These are phyloP conservation scores for Draba incana DNA, from an alignment of 345 rosid species.

Conservation along the genomic window DNA sequence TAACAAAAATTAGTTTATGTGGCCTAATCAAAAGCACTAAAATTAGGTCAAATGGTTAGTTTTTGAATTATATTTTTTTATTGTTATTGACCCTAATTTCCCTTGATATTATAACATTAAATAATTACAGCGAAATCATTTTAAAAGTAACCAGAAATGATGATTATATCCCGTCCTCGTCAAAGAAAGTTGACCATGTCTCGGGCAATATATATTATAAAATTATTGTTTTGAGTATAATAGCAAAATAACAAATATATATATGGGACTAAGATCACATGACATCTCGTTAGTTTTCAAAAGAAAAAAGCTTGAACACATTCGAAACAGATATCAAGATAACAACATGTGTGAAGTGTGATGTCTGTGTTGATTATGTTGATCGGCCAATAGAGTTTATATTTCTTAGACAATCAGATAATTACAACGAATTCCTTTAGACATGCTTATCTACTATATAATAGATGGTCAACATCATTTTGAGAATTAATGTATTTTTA, in stretches of 20 bases:
- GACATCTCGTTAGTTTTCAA: background rate
- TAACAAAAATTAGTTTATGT: too few species aligned
- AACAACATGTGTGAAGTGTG: too few species aligned
- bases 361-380: constrained; percentile 3
- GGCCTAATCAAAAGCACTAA: too few species aligned
- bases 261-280: background rate
- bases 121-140: background rate
- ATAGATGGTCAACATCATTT: too few species aligned
- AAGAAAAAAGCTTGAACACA: background rate
- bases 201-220: background rate
- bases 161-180: constrained; percentile 8
- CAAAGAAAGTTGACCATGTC: constrained; percentile 29
- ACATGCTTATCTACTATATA: too few species aligned
- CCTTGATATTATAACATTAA: background rate
- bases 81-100: too few species aligned
- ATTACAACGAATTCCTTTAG: background rate
- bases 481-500: too few species aligned
- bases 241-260: constrained; percentile 4
- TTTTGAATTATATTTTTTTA: too few species aligned
- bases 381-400: background rate
- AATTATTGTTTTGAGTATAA: background rate
- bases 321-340: background rate
- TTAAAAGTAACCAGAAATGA: constrained; percentile 26
- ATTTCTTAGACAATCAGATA: background rate
- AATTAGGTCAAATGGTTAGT: too few species aligned